Evolutionary conservation across 1,284 basidiomycete species (phyloP), one percentile per base, ranked within the genome.

Genomic region (Lignosus rhinocerotis): DNA sequence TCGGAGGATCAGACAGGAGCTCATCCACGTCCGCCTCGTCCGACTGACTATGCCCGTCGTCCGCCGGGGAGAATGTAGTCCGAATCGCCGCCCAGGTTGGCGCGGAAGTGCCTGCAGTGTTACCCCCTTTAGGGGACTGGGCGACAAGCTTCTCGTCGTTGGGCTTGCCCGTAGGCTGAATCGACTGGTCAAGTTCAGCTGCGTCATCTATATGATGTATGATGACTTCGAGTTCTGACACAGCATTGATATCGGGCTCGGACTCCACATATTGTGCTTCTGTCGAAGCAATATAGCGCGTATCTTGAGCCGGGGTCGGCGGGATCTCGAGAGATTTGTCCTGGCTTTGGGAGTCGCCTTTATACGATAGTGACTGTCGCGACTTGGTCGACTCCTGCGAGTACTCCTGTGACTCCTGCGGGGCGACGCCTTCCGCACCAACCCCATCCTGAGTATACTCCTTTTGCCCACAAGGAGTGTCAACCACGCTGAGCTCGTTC

Each of bases 331-430:
- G 43, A 21, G 51, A 21, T 17, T 44, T 45, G 12, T 57, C 60
- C 44, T 60, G 58, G n/a, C 52, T 59, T 50, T 64, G 63, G 30
- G 63, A 64, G n/a, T 66, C 65, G 31, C 56, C 55, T 47, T 59
- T 51, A 41, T 59, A 57, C 14, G 62, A 63, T 6, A 64, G 56
- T 21, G 54, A 59, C 49, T 61, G 58, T 34, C 55, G 56, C 8
- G 58, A 57, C 21, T 53, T 58, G 31, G 41, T 33, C 48, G 58
- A 42, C 8, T 48, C 49, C 11, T 47, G 53, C 16, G 41, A 49
- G 2, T 48, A 44, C 38, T 47, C 52, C 1, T 32, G 32, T 14
- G 39, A 31, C 30, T 53, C 58, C 31, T 57, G 39, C 12, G 52
- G 34, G 4, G 34, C 30, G 16, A 46, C 21, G 38, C 25, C 45